Conservation (phyloP, 2,329 filamentous ascomycete species). For the Anthostomella pinea region DNA sequence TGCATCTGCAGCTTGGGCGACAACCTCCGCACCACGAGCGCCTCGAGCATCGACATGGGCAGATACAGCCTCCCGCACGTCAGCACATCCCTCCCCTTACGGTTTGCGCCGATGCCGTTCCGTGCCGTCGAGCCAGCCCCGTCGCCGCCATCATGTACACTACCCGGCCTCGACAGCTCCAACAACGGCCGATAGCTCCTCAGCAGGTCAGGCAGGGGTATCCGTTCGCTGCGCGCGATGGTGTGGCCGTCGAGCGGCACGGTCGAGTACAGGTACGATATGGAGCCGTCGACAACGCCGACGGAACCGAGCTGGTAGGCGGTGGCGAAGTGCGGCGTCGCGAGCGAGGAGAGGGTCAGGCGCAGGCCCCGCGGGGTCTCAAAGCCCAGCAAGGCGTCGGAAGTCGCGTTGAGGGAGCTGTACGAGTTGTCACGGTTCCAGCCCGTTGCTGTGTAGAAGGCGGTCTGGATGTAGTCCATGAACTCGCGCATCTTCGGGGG, state of each 20-base stretch:
- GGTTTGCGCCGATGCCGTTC: constrained; percentile 21
- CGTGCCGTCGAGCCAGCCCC: constrained; percentile 13
- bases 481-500: constrained; percentile 75
- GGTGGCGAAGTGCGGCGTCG: constrained; percentile 88
- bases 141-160: neutral
- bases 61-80: constrained; percentile 79
- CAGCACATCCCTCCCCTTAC: constrained; percentile 48
- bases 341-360: constrained; percentile 84
- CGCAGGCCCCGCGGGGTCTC: constrained; percentile 79
- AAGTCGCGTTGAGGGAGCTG: constrained; percentile 77
- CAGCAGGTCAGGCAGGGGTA: constrained; percentile 75
- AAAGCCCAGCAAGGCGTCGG: constrained; percentile 85
- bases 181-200: constrained; percentile 78
- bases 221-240: constrained; percentile 66
- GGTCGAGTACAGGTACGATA: constrained; percentile 94
- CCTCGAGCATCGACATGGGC: constrained; percentile 82
- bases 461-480: constrained; percentile 94
- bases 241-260: constrained; percentile 63
- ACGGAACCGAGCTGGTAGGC: constrained; percentile 89
- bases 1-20: constrained; percentile 76
- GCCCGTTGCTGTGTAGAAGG: constrained; percentile 80
- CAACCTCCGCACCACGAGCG: constrained; percentile 75
- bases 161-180: constrained; percentile 44
- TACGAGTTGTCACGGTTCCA: constrained; percentile 95
- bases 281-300: constrained; percentile 91